phyloP scores from a whole-genome alignment of 352 stramenopile species.

The Globisporangium middletonii region DNA sequence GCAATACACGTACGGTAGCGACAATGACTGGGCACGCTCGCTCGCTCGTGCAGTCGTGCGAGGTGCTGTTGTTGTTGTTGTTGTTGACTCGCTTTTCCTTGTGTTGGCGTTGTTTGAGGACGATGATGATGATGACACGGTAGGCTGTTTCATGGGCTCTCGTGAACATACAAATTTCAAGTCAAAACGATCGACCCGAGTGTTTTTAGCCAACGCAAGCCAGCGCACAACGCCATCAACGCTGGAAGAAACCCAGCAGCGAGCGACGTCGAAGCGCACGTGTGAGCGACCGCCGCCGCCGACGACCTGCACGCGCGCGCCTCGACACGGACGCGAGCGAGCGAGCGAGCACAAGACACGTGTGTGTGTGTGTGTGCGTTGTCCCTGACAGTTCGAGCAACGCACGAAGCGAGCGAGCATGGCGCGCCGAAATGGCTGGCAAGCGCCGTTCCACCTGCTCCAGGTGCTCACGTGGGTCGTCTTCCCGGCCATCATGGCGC shows the following conservation, averaged over 20 bases:
- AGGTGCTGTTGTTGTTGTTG: too few relatives aligned
- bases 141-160: not conserved
- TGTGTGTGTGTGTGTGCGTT: slow-evolving; percentile 3
- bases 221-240: not conserved
- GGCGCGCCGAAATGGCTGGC: slow-evolving; percentile 77
- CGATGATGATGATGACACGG: not conserved
- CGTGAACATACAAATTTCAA: not conserved
- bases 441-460: slow-evolving; percentile 75
- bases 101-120: too few relatives aligned
- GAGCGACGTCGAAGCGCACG: not conserved
- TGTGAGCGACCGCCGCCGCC: too few relatives aligned
- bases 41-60: too few relatives aligned
- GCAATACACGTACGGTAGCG: too few relatives aligned
- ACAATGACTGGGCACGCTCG: too few relatives aligned
- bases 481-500: slow-evolving; percentile 69
- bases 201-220: not conserved
- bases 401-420: not conserved
- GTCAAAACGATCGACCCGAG: not conserved
- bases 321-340: not conserved
- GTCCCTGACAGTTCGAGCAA: too few relatives aligned
- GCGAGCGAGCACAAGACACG: too few relatives aligned
- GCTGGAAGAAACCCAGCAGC: not conserved
- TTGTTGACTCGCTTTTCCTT: too few relatives aligned
- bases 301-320: too few relatives aligned
- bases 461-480: slow-evolving; percentile 81